Conservation (phyloP, 2,329 filamentous ascomycete genomes). For the Endocalyx cinctus region DNA sequence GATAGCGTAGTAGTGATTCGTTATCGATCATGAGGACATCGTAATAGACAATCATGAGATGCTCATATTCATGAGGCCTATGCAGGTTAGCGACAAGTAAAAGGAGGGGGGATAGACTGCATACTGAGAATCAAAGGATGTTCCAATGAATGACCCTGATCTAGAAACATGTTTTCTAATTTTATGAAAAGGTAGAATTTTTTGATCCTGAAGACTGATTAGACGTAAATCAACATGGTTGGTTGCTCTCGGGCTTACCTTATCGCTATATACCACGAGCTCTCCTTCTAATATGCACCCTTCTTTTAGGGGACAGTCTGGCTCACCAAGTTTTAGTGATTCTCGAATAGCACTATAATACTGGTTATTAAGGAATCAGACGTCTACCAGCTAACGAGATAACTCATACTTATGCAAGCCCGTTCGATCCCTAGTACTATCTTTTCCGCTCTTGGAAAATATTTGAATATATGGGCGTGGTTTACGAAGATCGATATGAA, state of each 20-base stretch:
- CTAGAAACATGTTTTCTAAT: slow-evolving; percentile 75
- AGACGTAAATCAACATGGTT: slow-evolving; percentile 7
- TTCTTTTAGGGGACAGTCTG: slow-evolving; percentile 53
- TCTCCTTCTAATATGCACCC: slow-evolving; percentile 82
- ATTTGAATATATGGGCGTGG: slow-evolving; percentile 61
- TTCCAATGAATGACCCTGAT: slow-evolving; percentile 66
- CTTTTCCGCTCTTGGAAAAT: slow-evolving; percentile 89
- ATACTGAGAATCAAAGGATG: slow-evolving; percentile 63
- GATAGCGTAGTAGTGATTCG: slow-evolving; percentile 43
- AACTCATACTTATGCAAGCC: slow-evolving; percentile 55
- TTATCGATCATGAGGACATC: slow-evolving; percentile 52
- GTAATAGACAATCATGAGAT: slow-evolving; percentile 59
- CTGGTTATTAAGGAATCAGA: too few relatives aligned
- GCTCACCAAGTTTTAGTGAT: slow-evolving; percentile 57
- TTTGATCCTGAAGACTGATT: slow-evolving; percentile 39
- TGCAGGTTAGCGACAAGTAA: slow-evolving; percentile 11
- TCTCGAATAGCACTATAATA: slow-evolving; percentile 54
- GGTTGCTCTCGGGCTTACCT: slow-evolving; percentile 31
- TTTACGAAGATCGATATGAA: slow-evolving; percentile 68
- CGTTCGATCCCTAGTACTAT: slow-evolving; percentile 69
- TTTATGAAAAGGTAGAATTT: slow-evolving; percentile 72
- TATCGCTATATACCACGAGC: slow-evolving; percentile 70
- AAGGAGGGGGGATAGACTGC: slow-evolving; percentile 17
- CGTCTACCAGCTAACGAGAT: too few relatives aligned
- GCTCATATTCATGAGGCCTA: slow-evolving; percentile 47